Base-by-base conservation (phyloP, 2,329 filamentous ascomycete genomes). In the Pseudogymnoascus sp. region DNA sequence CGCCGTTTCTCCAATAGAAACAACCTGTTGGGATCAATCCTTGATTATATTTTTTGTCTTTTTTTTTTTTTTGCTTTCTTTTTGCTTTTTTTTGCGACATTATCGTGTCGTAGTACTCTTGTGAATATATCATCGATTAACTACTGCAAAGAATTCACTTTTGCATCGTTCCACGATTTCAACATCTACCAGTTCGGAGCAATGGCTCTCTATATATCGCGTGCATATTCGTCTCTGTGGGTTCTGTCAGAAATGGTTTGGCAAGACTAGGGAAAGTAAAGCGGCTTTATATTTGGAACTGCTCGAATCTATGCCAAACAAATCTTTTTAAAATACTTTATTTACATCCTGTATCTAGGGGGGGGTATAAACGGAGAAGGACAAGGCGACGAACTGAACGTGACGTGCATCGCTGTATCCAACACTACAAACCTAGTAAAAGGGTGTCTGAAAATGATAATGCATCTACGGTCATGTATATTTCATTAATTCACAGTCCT, bases 1-100 rank as follows among this genome's bases (percentile, higher is more conserved):
- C 46, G 46, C 46, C 46, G 46, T 53, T 53, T 53, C 46, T 53
- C 46, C 46, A 53, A 53, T 53, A 31, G 46, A 53, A 53, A 53
- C 25, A 53, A 53, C 46, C 46, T 53, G 25, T 53, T 53, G 46
- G 46, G 46, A 53, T 53, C 46, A 53, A 53, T 53, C 46, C 23
- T 53, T 53, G 46, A 53, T 53, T 53, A 53, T 11, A 31, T 53
- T 53, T 53, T 53, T 53, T 53, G 46, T n/a, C 8, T 31, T 31
- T 53, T 53, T 16, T 53, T 53, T 31, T 8, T 1, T 1, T 18
- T 53, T n/a, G n/a, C n/a, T 21, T 53, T 31, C 5, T 28, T 28
- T 53, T 31, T 16, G 1, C 14, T 12, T 31, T 31, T 53, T 25
- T 53, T 53, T 16, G 46, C 25, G 44, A 28, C 14, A 1, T 28